Base-by-base conservation (phyloP, 2,329 filamentous ascomycete species). In the Lecanoromycetidae sp. region DNA sequence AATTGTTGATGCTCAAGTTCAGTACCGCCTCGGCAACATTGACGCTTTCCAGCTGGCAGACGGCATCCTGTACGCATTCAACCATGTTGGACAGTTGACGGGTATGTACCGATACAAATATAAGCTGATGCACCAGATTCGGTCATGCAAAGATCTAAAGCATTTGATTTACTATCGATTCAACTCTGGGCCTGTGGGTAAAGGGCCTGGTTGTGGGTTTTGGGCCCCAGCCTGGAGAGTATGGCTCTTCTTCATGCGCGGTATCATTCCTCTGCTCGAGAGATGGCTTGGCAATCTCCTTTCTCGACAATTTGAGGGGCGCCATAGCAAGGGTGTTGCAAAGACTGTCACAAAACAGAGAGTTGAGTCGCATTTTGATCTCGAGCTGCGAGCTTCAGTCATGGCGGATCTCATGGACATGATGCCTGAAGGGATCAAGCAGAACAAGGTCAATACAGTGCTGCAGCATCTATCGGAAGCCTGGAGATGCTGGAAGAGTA, bases 91-190 rank as follows among this genome's bases (percentile, higher is more conserved):
- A 52, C 93, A 98, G 66, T 72, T 98, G 52, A 98, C 91, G 13
- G 91, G 91, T 63, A 98, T 98, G 91, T 98, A 98, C 68, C 84
- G 91, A 52, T 98, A 98, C 76, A 98, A 98, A 74, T 98, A 98
- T 72, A 98, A 98, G 74, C 75, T 98, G 48, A 98, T 98, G 91
- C 91, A 98, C 64, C 91, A 98, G 66, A 98, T 98, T 58, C 86
- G 91, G 57, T 94, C 91, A 0, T 98, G 91, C 73, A 98, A 98
- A 67, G 91, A 98, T 67, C 66, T 98, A 61, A 98, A 98, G 76
- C 91, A 98, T 76, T 70, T 98, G 52, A 96, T 98, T 56, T 98
- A 98, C 70, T 96, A 96, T 66, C 84, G 90, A 41, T 98, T 98
- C 71, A 98, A 98, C 65, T 88, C 87, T 50, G 91, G 88, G 0